Conservation (phyloP, 257 asterid species). For the Prunella vulgaris region DNA sequence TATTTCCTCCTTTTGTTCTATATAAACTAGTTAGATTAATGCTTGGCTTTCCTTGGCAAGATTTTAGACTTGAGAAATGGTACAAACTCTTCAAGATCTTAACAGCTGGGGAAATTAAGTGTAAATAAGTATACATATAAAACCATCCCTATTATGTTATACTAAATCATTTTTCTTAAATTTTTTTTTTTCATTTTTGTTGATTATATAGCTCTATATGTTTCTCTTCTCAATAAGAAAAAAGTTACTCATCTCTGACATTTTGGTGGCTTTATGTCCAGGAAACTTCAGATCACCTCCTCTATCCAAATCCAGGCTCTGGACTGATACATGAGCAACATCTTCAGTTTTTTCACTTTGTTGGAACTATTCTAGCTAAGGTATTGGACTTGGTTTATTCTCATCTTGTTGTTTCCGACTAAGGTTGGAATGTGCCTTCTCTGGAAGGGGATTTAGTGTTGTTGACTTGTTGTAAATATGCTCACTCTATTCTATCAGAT, state of each 20-base stretch:
- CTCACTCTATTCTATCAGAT: background rate
- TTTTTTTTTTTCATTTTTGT: background rate
- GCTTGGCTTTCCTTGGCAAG: slow-evolving; percentile 8
- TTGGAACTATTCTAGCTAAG: slow-evolving; percentile 96
- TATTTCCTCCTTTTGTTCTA: background rate
- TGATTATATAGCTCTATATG: background rate
- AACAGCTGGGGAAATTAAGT: background rate
- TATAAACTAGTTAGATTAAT: background rate
- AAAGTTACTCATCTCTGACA: background rate
- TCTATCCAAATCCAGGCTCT: slow-evolving; percentile 98
- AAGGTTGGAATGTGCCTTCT: slow-evolving; percentile 1
- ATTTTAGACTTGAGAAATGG: background rate
- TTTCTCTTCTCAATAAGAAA: background rate
- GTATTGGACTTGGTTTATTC: slow-evolving; percentile 37
- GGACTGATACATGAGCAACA: slow-evolving; percentile 83
- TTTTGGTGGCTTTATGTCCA: slow-evolving; percentile 32
- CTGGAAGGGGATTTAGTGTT: background rate
- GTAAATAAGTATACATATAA: background rate
- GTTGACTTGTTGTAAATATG: background rate
- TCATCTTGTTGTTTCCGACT: slow-evolving; percentile 6
- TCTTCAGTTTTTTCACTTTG: slow-evolving; percentile 88
- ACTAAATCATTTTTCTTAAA: background rate
- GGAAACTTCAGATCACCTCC: slow-evolving; percentile 96
- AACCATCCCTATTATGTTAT: background rate
- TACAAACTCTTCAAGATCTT: background rate